Evolutionary conservation across 345 rosid genomes (phyloP).

Genomic region (Hibiscus syriacus): DNA sequence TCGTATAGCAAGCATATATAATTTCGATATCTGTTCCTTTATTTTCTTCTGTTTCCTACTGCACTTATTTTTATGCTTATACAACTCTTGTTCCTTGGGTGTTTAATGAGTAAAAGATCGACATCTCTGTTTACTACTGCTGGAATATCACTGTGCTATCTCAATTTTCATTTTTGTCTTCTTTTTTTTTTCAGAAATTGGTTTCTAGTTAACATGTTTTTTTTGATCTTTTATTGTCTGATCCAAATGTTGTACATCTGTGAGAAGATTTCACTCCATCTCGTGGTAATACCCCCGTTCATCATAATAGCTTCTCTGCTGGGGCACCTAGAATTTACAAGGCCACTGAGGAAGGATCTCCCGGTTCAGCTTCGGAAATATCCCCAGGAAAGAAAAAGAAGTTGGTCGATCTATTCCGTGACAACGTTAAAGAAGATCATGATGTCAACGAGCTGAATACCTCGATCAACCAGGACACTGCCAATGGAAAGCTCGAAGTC

Average conservation of each 20-base stretch:
- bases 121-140: background rate
- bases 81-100: background rate
- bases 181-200: background rate
- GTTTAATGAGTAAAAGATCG: background rate
- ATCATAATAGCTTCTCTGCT: slow-evolving; percentile 35
- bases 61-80: background rate
- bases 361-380: slow-evolving; percentile 34
- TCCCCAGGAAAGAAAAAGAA: slow-evolving; percentile 62
- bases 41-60: background rate
- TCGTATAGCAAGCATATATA: background rate
- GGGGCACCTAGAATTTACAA: slow-evolving; percentile 34
- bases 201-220: background rate
- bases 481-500: slow-evolving; percentile 17
- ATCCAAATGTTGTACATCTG: background rate
- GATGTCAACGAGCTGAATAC: slow-evolving; percentile 23
- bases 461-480: slow-evolving; percentile 10
- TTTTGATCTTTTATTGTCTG: background rate
- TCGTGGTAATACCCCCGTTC: slow-evolving; percentile 76
- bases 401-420: slow-evolving; percentile 65
- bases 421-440: slow-evolving; percentile 40
- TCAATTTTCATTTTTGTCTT: background rate
- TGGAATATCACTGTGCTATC: background rate
- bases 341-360: slow-evolving; percentile 24
- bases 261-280: slow-evolving; percentile 88
- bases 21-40: background rate